phyloP scores from a whole-genome alignment of 352 stramenopile genomes.

The Phytophthora citricola region DNA sequence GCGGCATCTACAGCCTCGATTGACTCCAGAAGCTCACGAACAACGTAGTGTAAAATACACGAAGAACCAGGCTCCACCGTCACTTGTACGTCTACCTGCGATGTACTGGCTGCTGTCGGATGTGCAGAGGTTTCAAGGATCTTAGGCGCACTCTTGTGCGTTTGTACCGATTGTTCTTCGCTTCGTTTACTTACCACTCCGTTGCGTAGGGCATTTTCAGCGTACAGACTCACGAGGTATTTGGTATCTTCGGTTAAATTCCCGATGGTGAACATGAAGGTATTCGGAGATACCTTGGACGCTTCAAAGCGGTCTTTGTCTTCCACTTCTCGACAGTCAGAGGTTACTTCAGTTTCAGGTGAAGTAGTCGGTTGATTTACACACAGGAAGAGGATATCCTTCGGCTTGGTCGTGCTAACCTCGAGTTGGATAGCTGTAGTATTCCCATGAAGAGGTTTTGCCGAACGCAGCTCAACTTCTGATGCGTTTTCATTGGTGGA shows the following conservation, averaged over 20 bases:
- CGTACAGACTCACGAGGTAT: constrained; percentile 56
- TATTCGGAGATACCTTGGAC: constrained; percentile 16
- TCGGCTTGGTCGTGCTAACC: constrained; percentile 62
- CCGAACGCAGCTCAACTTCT: constrained; percentile 41
- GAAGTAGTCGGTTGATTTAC: constrained; percentile 12
- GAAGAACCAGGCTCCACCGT: constrained; percentile 28
- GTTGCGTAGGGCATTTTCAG: constrained; percentile 64
- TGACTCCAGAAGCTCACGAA: constrained; percentile 22
- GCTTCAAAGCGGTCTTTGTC: constrained; percentile 33
- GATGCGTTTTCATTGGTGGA: constrained; percentile 76
- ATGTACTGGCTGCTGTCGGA: constrained; percentile 43
- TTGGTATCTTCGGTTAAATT: constrained; percentile 66
- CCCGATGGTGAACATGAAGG: constrained; percentile 47
- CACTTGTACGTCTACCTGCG: constrained; percentile 37
- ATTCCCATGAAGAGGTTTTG: constrained; percentile 44
- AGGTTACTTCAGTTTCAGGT: not conserved
- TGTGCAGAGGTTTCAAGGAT: constrained; percentile 27
- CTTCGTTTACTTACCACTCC: constrained; percentile 55
- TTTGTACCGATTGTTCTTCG: constrained; percentile 33
- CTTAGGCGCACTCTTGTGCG: constrained; percentile 48
- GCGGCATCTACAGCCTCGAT: constrained; percentile 11
- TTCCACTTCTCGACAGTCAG: constrained; percentile 46
- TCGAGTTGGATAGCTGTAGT: constrained; percentile 47
- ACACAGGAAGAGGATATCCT: constrained; percentile 63
- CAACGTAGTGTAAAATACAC: constrained; percentile 59